A percentile compares a stretch with the other conserved stretches of the same genome.
These are phyloP conservation scores for Cronartium quercuum DNA, from an alignment of 1,284 basidiomycete genomes.

Conservation along the genomic window DNA sequence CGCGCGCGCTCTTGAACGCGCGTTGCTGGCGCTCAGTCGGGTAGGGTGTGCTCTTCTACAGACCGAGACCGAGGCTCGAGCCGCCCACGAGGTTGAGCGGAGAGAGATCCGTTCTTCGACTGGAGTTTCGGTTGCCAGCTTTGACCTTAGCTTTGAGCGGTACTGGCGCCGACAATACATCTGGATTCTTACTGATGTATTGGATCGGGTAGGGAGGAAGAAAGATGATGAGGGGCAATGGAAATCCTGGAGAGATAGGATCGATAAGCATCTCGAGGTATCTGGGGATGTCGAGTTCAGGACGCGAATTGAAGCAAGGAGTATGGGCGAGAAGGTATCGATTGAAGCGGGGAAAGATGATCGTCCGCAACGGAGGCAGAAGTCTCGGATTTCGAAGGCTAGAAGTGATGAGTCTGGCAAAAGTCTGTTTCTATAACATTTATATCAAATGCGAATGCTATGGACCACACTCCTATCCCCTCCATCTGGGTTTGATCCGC, in stretches of 20 bases:
- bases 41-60: not conserved
- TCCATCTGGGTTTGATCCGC: too few relatives aligned
- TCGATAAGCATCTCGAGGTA: not conserved
- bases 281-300: not conserved
- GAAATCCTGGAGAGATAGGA: conserved; percentile 2
- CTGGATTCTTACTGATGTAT: conserved; percentile 20
- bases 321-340: too few relatives aligned
- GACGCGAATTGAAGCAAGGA: conserved; percentile 2
- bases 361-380: too few relatives aligned
- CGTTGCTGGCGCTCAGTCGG: not conserved
- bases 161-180: conserved; percentile 24
- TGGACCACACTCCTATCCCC: too few relatives aligned
- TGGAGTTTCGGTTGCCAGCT: not conserved
- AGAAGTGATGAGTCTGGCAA: too few relatives aligned
- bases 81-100: too few relatives aligned
- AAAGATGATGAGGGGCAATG: not conserved
- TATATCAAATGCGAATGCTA: too few relatives aligned
- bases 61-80: not conserved
- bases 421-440: too few relatives aligned
- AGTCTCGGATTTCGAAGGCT: too few relatives aligned
- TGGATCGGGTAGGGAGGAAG: conserved; percentile 3
- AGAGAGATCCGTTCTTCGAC: not conserved
- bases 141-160: not conserved
- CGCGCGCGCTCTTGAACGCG: not conserved
- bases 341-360: too few relatives aligned